Conservation (phyloP, 73 alveolate species). For the Paramecium pentaurelia region DNA sequence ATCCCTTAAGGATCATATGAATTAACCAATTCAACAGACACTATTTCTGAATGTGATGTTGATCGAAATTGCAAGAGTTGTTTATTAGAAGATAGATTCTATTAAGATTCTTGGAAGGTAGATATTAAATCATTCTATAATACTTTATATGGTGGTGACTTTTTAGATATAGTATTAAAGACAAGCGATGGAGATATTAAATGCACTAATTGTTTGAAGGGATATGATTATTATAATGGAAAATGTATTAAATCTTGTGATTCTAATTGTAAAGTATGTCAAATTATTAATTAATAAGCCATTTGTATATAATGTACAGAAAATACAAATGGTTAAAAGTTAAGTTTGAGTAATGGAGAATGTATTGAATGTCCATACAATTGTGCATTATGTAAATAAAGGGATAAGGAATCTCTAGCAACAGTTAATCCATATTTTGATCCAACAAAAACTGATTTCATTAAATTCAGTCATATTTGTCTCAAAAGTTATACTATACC, state of each 20-base stretch:
- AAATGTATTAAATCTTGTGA: neutral
- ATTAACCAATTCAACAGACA: neutral
- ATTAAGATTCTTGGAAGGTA: slow-evolving; percentile 8
- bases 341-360: neutral
- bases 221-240: neutral
- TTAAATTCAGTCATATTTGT: neutral
- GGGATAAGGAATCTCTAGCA: neutral
- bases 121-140: neutral
- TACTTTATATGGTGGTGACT: neutral
- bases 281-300: neutral
- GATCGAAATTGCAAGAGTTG: neutral
- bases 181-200: neutral
- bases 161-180: neutral
- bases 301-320: neutral
- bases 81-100: neutral
- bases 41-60: neutral
- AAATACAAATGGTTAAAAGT: neutral
- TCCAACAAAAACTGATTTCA: neutral
- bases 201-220: neutral
- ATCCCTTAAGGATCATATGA: neutral
- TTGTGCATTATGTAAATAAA: neutral
- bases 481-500: neutral
- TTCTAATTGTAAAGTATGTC: neutral
- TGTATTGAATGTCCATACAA: slow-evolving; percentile 2
- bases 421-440: neutral